phyloP scores from a whole-genome alignment of 2,329 filamentous ascomycete species.

The Pseudophaeomoniella oleicola region DNA sequence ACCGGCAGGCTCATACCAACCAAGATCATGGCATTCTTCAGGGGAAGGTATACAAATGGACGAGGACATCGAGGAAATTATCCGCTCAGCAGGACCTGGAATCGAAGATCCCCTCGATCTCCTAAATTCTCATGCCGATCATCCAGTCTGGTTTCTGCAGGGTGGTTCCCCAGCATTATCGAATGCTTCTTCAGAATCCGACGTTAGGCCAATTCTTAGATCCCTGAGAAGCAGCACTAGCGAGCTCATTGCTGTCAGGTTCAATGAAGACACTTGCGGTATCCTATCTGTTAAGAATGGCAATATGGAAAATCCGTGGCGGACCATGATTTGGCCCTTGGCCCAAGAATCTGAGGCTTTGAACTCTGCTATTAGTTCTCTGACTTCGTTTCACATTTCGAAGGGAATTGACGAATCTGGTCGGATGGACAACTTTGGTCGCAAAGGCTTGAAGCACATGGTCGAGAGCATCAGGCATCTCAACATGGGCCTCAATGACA shows the following conservation, averaged over 20 bases:
- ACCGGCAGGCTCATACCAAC: conserved; percentile 12
- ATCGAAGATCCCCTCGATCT: neutral
- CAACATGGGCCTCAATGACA: neutral
- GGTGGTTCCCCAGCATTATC: conserved; percentile 19
- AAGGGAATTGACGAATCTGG: conserved; percentile 29
- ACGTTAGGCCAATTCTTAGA: conserved; percentile 10
- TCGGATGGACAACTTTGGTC: conserved; percentile 41
- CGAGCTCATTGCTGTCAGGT: conserved; percentile 48
- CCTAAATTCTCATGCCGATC: neutral
- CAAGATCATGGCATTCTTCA: neutral
- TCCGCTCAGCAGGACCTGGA: conserved; percentile 15
- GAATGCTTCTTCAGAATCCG: conserved; percentile 16
- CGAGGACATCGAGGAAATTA: conserved; percentile 42
- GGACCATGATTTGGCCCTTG: conserved; percentile 55
- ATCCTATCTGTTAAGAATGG: conserved; percentile 60
- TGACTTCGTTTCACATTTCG: conserved; percentile 55
- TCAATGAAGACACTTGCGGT: conserved; percentile 52
- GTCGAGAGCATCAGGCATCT: conserved; percentile 28
- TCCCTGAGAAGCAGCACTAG: conserved; percentile 37
- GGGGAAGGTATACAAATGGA: conserved; percentile 15
- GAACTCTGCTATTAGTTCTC: conserved; percentile 52
- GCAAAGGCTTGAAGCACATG: conserved; percentile 56
- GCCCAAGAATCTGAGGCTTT: conserved; percentile 49
- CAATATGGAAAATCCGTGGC: conserved; percentile 55
- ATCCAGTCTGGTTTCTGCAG: conserved; percentile 1